Evolutionary conservation across 2,329 filamentous ascomycete species (phyloP).

Genomic region (Paraphaeosphaeria minitans): DNA sequence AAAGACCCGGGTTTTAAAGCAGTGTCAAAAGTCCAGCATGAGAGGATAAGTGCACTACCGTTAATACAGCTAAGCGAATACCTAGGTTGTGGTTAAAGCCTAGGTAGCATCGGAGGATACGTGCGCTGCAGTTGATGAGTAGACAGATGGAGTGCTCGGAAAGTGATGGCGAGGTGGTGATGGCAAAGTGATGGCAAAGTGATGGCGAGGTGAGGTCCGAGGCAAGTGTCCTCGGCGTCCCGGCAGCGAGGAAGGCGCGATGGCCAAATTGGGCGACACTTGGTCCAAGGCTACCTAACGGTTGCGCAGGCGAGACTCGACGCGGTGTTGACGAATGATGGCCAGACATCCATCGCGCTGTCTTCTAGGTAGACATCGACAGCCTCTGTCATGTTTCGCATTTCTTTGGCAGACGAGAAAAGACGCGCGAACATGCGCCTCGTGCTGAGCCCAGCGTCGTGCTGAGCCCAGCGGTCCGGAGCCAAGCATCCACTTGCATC

Average conservation of each 20-base stretch:
- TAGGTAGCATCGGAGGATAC: background rate
- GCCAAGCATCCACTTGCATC: too few species aligned
- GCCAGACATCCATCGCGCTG: too few species aligned
- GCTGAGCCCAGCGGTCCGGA: background rate
- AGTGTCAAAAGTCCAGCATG: too few species aligned
- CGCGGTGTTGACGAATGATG: background rate
- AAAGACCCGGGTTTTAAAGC: too few species aligned
- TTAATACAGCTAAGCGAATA: too few species aligned
- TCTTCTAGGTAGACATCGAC: background rate
- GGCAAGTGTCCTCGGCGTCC: background rate
- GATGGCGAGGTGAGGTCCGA: background rate
- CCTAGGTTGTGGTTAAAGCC: too few species aligned
- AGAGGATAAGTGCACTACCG: too few species aligned
- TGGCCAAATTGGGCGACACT: background rate
- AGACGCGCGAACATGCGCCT: background rate
- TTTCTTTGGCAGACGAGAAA: background rate
- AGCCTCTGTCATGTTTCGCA: background rate
- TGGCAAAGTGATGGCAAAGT: background rate
- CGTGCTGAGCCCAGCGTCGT: background rate
- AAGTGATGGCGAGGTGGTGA: background rate
- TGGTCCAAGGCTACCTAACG: background rate
- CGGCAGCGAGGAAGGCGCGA: background rate
- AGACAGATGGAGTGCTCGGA: background rate
- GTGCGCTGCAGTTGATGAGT: too few species aligned
- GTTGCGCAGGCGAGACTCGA: background rate